Evolutionary conservation across 2,329 filamentous ascomycete species (phyloP).

Genomic region (Conoideocrella luteorostrata): DNA sequence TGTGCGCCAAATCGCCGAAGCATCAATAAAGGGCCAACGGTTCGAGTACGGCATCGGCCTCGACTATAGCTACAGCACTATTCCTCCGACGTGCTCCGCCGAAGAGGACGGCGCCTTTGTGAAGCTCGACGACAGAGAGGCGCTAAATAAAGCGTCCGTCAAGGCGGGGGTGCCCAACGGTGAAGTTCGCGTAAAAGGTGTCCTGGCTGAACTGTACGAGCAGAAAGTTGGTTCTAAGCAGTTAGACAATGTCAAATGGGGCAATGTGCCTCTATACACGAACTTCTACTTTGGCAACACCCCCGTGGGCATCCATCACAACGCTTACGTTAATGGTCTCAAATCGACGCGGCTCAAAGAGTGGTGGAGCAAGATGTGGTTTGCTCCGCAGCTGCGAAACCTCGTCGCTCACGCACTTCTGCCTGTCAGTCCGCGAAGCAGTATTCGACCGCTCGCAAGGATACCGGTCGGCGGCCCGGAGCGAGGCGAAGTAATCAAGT

Average conservation of each 20-base stretch:
- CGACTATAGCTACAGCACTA: slow-evolving; percentile 31
- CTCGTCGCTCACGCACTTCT: slow-evolving; percentile 21
- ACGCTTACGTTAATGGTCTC: slow-evolving; percentile 26
- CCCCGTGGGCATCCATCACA: slow-evolving; percentile 31
- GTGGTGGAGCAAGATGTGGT: slow-evolving; percentile 33
- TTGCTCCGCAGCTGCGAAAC: slow-evolving; percentile 23
- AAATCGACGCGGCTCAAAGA: slow-evolving; percentile 24
- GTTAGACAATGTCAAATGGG: slow-evolving; percentile 19
- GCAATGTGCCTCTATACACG: slow-evolving; percentile 26
- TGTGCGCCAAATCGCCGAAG: slow-evolving; percentile 20
- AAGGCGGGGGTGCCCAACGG: slow-evolving; percentile 15
- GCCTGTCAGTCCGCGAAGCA: background rate
- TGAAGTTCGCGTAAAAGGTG: slow-evolving; percentile 19
- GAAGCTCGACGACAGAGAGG: slow-evolving; percentile 17
- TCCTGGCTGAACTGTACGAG: slow-evolving; percentile 20
- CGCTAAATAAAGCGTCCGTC: slow-evolving; percentile 17
- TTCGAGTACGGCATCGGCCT: slow-evolving; percentile 34
- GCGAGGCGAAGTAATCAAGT: slow-evolving; percentile 13
- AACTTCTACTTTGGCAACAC: slow-evolving; percentile 30
- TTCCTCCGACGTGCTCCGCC: slow-evolving; percentile 20
- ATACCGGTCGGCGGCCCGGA: slow-evolving; percentile 2
- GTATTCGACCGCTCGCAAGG: slow-evolving; percentile 16
- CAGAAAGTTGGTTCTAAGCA: background rate
- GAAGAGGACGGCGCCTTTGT: slow-evolving; percentile 31
- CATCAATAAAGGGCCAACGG: slow-evolving; percentile 19